Base-by-base conservation (phyloP, 805 yeast species). In the Tetrapisispora phaffii region DNA sequence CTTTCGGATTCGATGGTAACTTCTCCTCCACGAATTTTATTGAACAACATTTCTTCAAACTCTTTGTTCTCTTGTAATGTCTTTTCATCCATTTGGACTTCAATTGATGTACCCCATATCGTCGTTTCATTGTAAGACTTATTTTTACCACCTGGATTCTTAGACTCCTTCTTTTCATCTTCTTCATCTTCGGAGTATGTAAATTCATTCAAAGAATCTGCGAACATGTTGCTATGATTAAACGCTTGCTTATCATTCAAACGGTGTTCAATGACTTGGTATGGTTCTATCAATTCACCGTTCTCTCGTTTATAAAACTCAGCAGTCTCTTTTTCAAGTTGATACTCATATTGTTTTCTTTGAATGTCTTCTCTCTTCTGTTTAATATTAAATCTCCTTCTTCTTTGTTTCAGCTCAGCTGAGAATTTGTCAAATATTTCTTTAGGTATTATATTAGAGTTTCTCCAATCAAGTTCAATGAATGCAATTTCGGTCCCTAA, bases 401-500 rank as follows among this genome's bases (percentile, higher is more conserved):
- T 70, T 49, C 96, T 68, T 34, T 75, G 79, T 20, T 61, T 63
- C 28, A 86, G 62, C 48, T 80, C 87, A 28, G 68, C 70, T 40
- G 73, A 69, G 59, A 79, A 83, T 23, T 60, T 56, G 2, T 66
- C 64, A 47, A 65, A 68, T 1, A 74, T 65, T 26, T 74, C 75
- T 9, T 65, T 61, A 2, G 76, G 73, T 7, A 75, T 55, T 29
- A 58, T 44, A 21, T 55, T 71, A 67, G 70, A 44, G 61, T 63
- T 43, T 63, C 71, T 57, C 97, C 97, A 90, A 58, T 86, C 82
- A 42, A 96, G 75, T 55, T 93, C 97, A 44, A 93, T 59, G 50
- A 85, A 79, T 10, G 88, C 94, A 36, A 90, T 62, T 43, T 82
- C 84, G 0, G 96, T 82, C 1, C 97, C 97, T 24, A 77, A 60